These are phyloP conservation scores for Tetrapisispora iriomotensis DNA, from an alignment of 805 yeast species.

Conservation along the genomic window DNA sequence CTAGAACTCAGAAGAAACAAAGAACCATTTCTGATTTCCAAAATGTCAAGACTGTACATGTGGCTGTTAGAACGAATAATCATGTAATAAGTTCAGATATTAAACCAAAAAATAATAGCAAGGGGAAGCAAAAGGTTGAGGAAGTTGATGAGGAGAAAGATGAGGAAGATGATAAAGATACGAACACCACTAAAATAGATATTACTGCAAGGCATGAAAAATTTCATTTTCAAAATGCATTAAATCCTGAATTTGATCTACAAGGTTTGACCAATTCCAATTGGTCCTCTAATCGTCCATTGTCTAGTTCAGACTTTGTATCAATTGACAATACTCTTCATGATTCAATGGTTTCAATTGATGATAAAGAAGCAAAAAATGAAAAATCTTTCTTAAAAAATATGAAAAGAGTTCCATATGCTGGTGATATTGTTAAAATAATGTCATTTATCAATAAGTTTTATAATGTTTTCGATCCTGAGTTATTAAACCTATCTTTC, in stretches of 20 bases:
- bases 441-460: constrained; percentile 27
- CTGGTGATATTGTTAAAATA: constrained; percentile 23
- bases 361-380: constrained; percentile 2
- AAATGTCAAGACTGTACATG: constrained; percentile 14
- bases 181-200: background rate
- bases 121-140: background rate
- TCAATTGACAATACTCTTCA: background rate
- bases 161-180: background rate
- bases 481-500: constrained; percentile 20
- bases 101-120: background rate
- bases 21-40: constrained; percentile 24
- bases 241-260: constrained; percentile 2
- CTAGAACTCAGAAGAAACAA: constrained; percentile 10
- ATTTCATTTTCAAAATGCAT: background rate
- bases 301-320: constrained; percentile 12
- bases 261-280: constrained; percentile 3
- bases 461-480: constrained; percentile 14
- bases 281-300: constrained; percentile 25
- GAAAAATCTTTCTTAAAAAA: constrained; percentile 11
- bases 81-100: background rate
- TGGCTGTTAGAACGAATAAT: constrained; percentile 4
- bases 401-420: constrained; percentile 15
- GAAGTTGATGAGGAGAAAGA: background rate
- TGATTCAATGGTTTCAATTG: background rate
- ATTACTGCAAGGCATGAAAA: background rate